Conservation (phyloP, 164 flowering plant species). For the Buxus sempervirens region DNA sequence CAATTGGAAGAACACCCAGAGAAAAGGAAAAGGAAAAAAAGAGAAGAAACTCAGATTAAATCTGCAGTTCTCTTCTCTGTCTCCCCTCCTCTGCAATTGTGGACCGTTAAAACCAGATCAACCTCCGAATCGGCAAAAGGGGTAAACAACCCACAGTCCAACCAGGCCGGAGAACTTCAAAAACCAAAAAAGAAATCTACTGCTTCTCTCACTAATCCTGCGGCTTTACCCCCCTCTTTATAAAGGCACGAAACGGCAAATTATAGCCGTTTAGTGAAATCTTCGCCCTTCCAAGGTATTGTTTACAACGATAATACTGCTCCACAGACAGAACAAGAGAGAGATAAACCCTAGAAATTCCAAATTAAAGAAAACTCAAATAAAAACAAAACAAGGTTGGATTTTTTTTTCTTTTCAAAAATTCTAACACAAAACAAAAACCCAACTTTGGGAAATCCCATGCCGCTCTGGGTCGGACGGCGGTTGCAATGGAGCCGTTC, state of each 20-base stretch:
- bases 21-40: background rate
- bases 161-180: conserved; percentile 11
- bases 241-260: background rate
- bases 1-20: background rate
- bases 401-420: too few relatives aligned
- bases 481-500: background rate
- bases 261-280: conserved; percentile 12
- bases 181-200: background rate
- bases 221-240: background rate
- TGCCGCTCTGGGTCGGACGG: conserved; percentile 8
- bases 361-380: background rate
- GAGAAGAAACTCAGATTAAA: background rate
- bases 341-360: background rate
- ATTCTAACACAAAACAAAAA: background rate
- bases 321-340: background rate
- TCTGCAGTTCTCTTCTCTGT: background rate
- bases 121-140: conserved; percentile 14
- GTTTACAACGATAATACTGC: background rate
- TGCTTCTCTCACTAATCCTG: background rate
- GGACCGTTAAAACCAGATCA: conserved; percentile 24
- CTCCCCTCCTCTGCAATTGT: background rate
- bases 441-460: background rate
- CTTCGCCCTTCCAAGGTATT: background rate
- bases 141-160: conserved; percentile 6
- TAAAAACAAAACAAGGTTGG: too few relatives aligned